phyloP scores from a whole-genome alignment of 805 yeast species.

The Candida suzukii region DNA sequence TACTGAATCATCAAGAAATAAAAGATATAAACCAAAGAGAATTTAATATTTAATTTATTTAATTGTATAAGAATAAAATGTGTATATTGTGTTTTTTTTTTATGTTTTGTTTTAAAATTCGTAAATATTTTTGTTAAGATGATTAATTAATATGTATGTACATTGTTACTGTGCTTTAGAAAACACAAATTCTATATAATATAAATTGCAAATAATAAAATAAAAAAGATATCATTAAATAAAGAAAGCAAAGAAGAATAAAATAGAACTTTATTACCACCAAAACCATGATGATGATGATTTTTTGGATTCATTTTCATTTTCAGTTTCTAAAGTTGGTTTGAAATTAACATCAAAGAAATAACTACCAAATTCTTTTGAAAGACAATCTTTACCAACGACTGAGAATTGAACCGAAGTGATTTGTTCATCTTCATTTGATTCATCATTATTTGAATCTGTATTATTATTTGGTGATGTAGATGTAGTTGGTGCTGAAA shows the following conservation, averaged over 20 bases:
- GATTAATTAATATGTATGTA: too few species aligned
- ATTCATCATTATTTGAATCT: neutral
- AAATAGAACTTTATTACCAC: neutral
- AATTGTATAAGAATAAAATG: too few species aligned
- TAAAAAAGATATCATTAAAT: neutral
- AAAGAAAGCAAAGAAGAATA: neutral
- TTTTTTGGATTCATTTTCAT: neutral
- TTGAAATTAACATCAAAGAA: constrained; percentile 40
- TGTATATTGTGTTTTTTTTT: too few species aligned
- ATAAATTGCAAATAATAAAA: too few species aligned
- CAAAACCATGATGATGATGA: neutral
- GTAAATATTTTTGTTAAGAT: too few species aligned
- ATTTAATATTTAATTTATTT: constrained; percentile 4
- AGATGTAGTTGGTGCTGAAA: constrained; percentile 6
- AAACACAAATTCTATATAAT: too few species aligned
- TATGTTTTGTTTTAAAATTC: too few species aligned
- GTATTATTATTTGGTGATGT: constrained; percentile 1
- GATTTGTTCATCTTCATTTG: constrained; percentile 7
- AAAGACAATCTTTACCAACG: constrained; percentile 15
- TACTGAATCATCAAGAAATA: constrained; percentile 2
- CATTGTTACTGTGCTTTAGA: too few species aligned
- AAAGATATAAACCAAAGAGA: constrained; percentile 15
- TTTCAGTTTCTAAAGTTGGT: constrained; percentile 21
- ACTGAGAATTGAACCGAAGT: constrained; percentile 17
- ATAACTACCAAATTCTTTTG: constrained; percentile 14